Base-by-base conservation (phyloP, 2,329 filamentous ascomycete genomes). In the Fusarium annulatum region DNA sequence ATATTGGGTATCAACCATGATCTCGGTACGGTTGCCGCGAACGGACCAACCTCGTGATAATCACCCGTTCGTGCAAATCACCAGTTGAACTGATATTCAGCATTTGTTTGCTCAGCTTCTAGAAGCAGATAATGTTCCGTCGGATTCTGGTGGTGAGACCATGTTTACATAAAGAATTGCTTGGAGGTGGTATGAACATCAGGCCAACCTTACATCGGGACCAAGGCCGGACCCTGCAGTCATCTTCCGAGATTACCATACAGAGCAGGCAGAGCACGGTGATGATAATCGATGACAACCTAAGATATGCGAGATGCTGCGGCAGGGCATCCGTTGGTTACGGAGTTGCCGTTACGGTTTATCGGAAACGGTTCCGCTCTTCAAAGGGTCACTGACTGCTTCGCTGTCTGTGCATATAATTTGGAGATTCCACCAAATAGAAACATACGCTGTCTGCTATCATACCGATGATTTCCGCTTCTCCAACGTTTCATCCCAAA, bases 351-450 rank as follows among this genome's bases (percentile, higher is more conserved):
- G 57, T 39, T 7, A 11, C 36, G 9, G 23, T 61, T 48, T 39
- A 28, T 64, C 66, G 64, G 66, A n/a, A 64, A 34, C 28, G 43
- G 43, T 52, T 69, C 66, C 66, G 48, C 48, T 21, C 3, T 18
- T 5, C 7, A 16, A 23, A n/a, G 7, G 7, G 14, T n/a, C 42
- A 18, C 42, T 8, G 21, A 18, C 28, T 57, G 21, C 38, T 36
- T 36, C 39, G 38, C 30, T 23, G 43, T 39, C 26, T 39, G 64
- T 49, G 33, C 36, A 45, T 23, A 36, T 33, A 28, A 63, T 55
- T 34, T 23, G 55, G 46, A 42, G 49, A 59, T 36, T 34, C 21
- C 30, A 33, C 7, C 28, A 9, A 6, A 9, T 19, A 28, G 10
- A 30, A 30, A 30, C 43, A 8, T 18, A 19, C 42, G 23, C 23